A percentile compares a stretch with the other conserved stretches of the same genome.
phyloP scores from a whole-genome alignment of 148 eudicot genomes.

The Nyssa sinensis region DNA sequence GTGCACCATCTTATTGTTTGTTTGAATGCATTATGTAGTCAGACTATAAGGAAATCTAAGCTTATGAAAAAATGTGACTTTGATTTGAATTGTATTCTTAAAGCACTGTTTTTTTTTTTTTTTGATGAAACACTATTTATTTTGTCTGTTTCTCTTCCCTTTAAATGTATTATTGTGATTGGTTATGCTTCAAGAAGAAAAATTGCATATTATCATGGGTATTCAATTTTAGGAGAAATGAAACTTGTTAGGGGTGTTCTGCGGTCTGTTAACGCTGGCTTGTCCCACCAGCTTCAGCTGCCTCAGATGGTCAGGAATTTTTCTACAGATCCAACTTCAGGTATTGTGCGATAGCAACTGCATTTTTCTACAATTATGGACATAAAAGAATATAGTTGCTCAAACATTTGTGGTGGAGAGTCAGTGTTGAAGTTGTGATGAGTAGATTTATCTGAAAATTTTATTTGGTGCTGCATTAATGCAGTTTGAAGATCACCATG shows the following conservation, averaged over 20 bases:
- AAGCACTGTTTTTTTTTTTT: too few relatives aligned
- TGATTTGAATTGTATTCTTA: constrained; percentile 7
- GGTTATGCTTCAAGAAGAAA: not conserved
- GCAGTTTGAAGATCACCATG: not conserved
- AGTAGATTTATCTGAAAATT: not conserved
- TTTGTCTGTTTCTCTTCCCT: not conserved
- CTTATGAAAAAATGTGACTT: not conserved
- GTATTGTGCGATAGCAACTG: too few relatives aligned
- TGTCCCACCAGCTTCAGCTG: not conserved
- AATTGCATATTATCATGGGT: not conserved
- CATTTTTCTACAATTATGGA: too few relatives aligned
- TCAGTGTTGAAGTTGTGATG: not conserved
- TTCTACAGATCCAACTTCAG: constrained; percentile 8
- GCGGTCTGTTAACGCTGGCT: constrained; percentile 8
- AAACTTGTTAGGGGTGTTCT: constrained; percentile 1
- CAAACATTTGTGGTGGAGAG: not conserved
- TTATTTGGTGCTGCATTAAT: not conserved
- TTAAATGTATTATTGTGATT: not conserved
- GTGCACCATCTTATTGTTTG: too few relatives aligned
- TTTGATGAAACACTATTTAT: not conserved
- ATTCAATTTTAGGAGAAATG: constrained; percentile 1
- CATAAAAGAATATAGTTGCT: too few relatives aligned
- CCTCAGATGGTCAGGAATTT: constrained; percentile 7
- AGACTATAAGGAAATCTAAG: too few relatives aligned
- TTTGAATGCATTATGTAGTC: not conserved